Evolutionary conservation across 2,329 filamentous ascomycete species (phyloP).

Genomic region (Pseudocercospora crystallina): DNA sequence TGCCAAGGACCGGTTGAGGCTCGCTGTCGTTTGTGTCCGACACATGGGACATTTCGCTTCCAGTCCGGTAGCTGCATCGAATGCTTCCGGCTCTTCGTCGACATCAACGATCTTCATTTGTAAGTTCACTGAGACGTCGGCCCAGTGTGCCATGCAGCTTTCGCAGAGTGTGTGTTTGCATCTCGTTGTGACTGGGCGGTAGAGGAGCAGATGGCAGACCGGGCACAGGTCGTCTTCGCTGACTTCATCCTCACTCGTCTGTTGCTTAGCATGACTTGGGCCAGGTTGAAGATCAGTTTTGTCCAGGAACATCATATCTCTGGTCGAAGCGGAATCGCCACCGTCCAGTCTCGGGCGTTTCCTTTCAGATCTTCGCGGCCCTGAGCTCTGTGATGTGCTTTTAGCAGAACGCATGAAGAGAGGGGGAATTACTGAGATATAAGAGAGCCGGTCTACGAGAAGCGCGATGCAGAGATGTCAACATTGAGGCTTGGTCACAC

Average conservation of each 20-base stretch:
- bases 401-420: too few relatives aligned
- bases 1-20: constrained; percentile 29
- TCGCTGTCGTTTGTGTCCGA: constrained; percentile 40
- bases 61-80: constrained; percentile 30
- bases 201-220: constrained; percentile 47
- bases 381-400: too few relatives aligned
- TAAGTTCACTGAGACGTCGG: constrained; percentile 40
- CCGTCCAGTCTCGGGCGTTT: too few relatives aligned
- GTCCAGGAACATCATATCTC: too few relatives aligned
- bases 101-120: constrained; percentile 43
- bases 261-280: too few relatives aligned
- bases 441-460: too few relatives aligned
- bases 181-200: constrained; percentile 42
- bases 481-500: too few relatives aligned
- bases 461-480: too few relatives aligned
- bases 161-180: constrained; percentile 47
- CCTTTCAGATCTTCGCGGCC: too few relatives aligned
- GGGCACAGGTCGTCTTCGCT: constrained; percentile 47
- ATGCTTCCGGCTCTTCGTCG: constrained; percentile 35
- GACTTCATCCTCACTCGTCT: constrained; percentile 27
- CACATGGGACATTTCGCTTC: constrained; percentile 50
- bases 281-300: too few relatives aligned
- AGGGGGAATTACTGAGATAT: too few relatives aligned
- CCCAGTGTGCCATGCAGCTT: constrained; percentile 50
- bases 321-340: too few relatives aligned